A percentile compares a stretch with the other conserved stretches of the same genome.
Evolutionary conservation across 2,329 filamentous ascomycete species (phyloP).

Genomic region (Colletotrichum cordylinicola): DNA sequence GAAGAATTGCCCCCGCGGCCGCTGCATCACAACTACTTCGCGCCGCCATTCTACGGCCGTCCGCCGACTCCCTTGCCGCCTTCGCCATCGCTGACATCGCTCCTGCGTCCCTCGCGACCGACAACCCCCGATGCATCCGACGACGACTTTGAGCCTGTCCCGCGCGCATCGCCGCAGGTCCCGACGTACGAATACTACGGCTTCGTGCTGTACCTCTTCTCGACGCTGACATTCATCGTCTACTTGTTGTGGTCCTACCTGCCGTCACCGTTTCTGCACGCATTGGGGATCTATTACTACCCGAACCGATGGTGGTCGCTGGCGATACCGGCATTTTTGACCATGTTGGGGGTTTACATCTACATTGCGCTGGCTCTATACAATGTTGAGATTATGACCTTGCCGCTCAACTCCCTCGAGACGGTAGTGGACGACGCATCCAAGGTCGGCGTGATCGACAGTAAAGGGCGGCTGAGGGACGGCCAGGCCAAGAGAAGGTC

Average conservation of each 20-base stretch:
- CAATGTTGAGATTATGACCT: conserved; percentile 87
- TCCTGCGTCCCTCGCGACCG: conserved; percentile 88
- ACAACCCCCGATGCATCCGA: conserved; percentile 93
- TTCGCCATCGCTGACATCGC: conserved; percentile 88
- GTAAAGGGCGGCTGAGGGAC: conserved; percentile 59
- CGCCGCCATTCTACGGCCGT: conserved; percentile 93
- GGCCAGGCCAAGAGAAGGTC: conserved; percentile 36
- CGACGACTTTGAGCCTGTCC: conserved; percentile 79
- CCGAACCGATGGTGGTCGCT: conserved; percentile 98
- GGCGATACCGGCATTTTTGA: conserved; percentile 87
- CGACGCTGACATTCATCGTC: conserved; percentile 78
- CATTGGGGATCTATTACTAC: conserved; percentile 94
- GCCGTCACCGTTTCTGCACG: conserved; percentile 88
- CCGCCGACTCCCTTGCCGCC: conserved; percentile 95
- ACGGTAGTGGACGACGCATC: conserved; percentile 91
- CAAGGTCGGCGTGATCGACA: conserved; percentile 82
- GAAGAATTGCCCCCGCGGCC: conserved; percentile 47
- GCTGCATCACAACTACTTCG: conserved; percentile 61
- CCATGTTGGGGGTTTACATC: conserved; percentile 88
- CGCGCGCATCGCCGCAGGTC: conserved; percentile 87
- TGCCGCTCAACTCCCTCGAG: conserved; percentile 80
- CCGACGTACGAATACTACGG: conserved; percentile 99
- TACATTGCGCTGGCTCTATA: conserved; percentile 92
- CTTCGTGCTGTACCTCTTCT: conserved; percentile 94
- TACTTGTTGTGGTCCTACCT: conserved; percentile 87